phyloP scores from a whole-genome alignment of 2,329 filamentous ascomycete genomes.

The Thielaviopsis musarum region DNA sequence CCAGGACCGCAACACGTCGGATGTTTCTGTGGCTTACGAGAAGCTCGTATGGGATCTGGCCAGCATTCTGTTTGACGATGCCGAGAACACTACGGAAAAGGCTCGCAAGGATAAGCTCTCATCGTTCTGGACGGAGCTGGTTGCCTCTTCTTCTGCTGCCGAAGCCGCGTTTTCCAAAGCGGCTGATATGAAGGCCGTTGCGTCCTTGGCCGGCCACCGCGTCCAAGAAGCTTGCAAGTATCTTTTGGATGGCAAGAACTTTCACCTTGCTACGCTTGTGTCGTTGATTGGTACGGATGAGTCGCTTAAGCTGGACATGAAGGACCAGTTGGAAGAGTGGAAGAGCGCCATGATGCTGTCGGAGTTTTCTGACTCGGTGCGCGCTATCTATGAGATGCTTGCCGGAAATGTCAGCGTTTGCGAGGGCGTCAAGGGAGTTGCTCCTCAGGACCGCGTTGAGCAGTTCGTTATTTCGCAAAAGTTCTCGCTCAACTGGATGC shows the following conservation, averaged over 20 bases:
- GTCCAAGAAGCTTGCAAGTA: constrained; percentile 69
- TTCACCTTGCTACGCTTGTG: constrained; percentile 69
- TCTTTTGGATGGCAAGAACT: constrained; percentile 59
- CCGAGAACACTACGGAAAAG: constrained; percentile 15
- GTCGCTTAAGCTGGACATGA: constrained; percentile 55
- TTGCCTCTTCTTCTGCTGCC: constrained; percentile 40
- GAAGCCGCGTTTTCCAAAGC: constrained; percentile 42
- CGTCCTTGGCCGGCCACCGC: constrained; percentile 61
- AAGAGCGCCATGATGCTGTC: constrained; percentile 65
- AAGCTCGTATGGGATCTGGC: constrained; percentile 71
- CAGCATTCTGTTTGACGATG: constrained; percentile 70
- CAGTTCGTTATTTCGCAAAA: constrained; percentile 69
- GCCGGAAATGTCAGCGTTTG: constrained; percentile 76
- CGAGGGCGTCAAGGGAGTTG: constrained; percentile 54
- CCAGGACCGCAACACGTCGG: constrained; percentile 24
- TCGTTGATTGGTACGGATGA: constrained; percentile 64
- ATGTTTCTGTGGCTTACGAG: constrained; percentile 41
- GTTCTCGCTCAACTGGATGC: constrained; percentile 83
- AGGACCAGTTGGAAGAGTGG: constrained; percentile 71
- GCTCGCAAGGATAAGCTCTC: constrained; percentile 49
- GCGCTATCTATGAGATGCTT: constrained; percentile 77
- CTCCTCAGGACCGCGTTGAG: constrained; percentile 62
- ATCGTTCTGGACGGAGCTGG: constrained; percentile 46
- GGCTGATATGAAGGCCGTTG: constrained; percentile 68
- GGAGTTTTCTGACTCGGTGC: constrained; percentile 70